These are phyloP conservation scores for Trichosanthes cucumerina DNA, from an alignment of 306 rosid genomes.

Conservation along the genomic window DNA sequence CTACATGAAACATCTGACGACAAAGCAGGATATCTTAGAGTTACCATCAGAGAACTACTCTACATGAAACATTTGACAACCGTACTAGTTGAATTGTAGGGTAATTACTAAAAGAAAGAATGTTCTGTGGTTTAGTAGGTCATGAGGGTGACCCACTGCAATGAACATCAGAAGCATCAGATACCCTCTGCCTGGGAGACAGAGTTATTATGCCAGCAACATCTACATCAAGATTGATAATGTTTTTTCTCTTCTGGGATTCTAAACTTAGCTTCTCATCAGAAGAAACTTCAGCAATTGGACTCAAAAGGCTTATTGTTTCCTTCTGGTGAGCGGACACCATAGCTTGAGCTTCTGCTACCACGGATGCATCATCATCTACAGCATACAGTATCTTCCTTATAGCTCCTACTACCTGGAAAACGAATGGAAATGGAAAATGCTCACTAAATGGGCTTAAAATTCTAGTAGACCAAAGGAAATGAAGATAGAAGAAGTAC, in stretches of 20 bases:
- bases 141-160: slow-evolving; percentile 85
- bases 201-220: slow-evolving; percentile 39
- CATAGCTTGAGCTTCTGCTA: slow-evolving; percentile 89
- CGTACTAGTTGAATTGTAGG: neutral
- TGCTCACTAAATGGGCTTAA: neutral
- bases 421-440: neutral
- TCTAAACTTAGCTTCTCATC: slow-evolving; percentile 61
- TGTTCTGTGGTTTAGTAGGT: slow-evolving; percentile 29
- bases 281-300: slow-evolving; percentile 68
- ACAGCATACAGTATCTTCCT: slow-evolving; percentile 84
- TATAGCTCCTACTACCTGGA: slow-evolving; percentile 72
- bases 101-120: neutral
- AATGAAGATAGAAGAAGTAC: slow-evolving; percentile 21
- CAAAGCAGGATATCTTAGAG: neutral
- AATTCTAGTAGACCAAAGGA: neutral
- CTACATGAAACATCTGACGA: neutral
- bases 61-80: neutral
- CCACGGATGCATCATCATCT: slow-evolving; percentile 61
- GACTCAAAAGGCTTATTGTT: slow-evolving; percentile 37
- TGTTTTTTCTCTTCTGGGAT: slow-evolving; percentile 63
- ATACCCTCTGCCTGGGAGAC: slow-evolving; percentile 78
- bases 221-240: slow-evolving; percentile 56
- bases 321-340: slow-evolving; percentile 32
- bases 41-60: neutral
- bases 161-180: slow-evolving; percentile 78